Evolutionary conservation across 148 eudicot genomes (phyloP).

Genomic region (Fagopyrum homotropicum): DNA sequence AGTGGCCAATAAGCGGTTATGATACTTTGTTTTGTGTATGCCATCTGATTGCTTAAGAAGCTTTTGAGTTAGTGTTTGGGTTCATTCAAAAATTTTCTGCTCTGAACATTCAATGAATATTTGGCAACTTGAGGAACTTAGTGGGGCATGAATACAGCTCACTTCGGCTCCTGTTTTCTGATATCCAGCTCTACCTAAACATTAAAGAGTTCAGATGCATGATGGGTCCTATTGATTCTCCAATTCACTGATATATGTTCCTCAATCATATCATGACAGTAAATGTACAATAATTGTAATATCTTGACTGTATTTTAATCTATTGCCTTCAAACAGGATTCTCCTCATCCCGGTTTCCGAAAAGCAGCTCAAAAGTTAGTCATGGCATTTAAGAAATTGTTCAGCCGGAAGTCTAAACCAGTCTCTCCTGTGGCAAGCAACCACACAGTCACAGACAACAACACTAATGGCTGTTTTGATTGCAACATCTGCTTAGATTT

Average conservation of each 20-base stretch:
- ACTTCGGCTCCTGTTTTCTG: neutral
- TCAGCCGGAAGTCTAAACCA: constrained; percentile 37
- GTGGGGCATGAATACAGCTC: neutral
- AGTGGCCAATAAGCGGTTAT: neutral
- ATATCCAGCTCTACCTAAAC: neutral
- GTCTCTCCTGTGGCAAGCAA: constrained; percentile 21
- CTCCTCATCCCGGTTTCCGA: neutral
- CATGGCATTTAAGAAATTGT: constrained; percentile 43
- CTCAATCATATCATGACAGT: neutral
- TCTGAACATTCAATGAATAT: neutral
- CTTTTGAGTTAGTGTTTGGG: neutral
- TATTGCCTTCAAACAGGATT: neutral
- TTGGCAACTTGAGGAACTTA: neutral
- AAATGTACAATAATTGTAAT: neutral
- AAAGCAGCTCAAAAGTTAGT: constrained; percentile 1
- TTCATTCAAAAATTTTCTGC: neutral
- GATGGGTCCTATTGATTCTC: neutral
- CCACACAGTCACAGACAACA: constrained; percentile 23
- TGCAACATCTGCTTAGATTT: constrained; percentile 84
- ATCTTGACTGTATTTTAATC: neutral
- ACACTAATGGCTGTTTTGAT: constrained; percentile 44
- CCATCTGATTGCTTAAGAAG: neutral
- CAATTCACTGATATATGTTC: neutral
- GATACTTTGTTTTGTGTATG: neutral
- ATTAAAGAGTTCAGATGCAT: neutral